These are phyloP conservation scores for Botrytis medusae DNA, from an alignment of 2,329 filamentous ascomycete genomes.

Conservation along the genomic window DNA sequence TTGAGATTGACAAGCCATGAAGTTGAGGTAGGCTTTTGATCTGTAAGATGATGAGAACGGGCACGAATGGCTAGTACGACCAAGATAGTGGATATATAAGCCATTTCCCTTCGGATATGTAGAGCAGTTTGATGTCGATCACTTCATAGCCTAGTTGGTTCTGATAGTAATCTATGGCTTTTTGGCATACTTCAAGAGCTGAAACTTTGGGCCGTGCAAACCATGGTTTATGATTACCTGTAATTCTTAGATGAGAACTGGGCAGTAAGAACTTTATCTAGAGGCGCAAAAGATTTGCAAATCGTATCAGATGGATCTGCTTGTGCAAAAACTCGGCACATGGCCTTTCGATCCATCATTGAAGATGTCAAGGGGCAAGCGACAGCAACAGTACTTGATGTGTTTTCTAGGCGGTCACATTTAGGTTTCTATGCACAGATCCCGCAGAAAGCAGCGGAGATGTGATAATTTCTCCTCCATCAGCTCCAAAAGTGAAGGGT, in stretches of 20 bases:
- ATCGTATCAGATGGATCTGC: conserved; percentile 63
- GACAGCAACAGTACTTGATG: conserved; percentile 57
- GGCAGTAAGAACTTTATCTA: conserved; percentile 51
- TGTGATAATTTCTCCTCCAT: conserved; percentile 54
- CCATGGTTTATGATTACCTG: conserved; percentile 71
- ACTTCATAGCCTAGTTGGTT: conserved; percentile 49
- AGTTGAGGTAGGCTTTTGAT: not conserved
- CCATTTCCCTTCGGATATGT: conserved; percentile 71
- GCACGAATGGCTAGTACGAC: conserved; percentile 60
- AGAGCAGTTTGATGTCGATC: conserved; percentile 63
- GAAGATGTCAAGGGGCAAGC: conserved; percentile 73
- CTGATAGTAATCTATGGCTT: conserved; percentile 59
- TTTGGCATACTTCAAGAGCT: conserved; percentile 62
- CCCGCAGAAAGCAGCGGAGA: conserved; percentile 52
- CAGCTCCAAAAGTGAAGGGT: conserved; percentile 54
- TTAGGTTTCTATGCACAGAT: conserved; percentile 51
- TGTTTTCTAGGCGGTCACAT: conserved; percentile 54
- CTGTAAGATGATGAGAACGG: conserved; percentile 31
- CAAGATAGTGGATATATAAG: conserved; percentile 76
- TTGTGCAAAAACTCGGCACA: conserved; percentile 74
- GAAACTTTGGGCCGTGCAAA: conserved; percentile 64
- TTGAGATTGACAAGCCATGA: conserved; percentile 58
- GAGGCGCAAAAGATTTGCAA: conserved; percentile 60
- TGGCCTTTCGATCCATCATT: conserved; percentile 73
- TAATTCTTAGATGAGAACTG: conserved; percentile 54